Base-by-base conservation (phyloP, 2,329 filamentous ascomycete genomes). In the Chaetomium sp. region DNA sequence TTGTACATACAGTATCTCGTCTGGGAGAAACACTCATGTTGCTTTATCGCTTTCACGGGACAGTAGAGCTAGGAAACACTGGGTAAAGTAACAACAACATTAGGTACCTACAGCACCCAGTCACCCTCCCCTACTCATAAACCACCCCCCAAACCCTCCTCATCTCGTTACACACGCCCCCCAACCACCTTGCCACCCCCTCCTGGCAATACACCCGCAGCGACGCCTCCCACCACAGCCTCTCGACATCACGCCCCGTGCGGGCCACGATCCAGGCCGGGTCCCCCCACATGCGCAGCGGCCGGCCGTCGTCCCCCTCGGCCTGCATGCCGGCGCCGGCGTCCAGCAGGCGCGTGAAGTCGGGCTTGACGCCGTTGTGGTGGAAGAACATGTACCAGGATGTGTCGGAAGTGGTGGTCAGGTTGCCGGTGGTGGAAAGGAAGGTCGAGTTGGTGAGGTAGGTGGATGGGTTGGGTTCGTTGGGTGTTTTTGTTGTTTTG, bases 91-190 rank as follows among this genome's bases (percentile, higher is more conserved):
- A n/a, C 38, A 19, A 6, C 16, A 16, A 4, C 6, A 19, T n/a
- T 7, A 2, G 1, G 16, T 19, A 3, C 19, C 19, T 19, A 47
- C 45, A 23, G 6, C 19, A 8, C 42, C 7, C 19, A 47, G 2
- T 47, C 42, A 6, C n/a, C 19, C 42, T 16, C 3, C n/a, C n/a
- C 56, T 50, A 51, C 19, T n/a, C 31, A 53, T 67, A 47, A 80
- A 83, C 74, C 82, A 83, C 66, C 72, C 82, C 3, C 77, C 80
- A 71, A 42, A 70, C 72, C 51, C 67, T 51, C n/a, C 79, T 78
- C 8, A 80, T 77, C 60, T 67, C 9, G 67, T 23, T 5, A 25
- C 45, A 47, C 6, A 47, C 45, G 1, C 2, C 45, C 1, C 19
- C 45, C 45, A 53, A 57, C 54, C 42, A 19, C 38, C 16, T n/a